These are phyloP conservation scores for Solanum rostratum DNA, from an alignment of 257 asterid species.

Conservation along the genomic window DNA sequence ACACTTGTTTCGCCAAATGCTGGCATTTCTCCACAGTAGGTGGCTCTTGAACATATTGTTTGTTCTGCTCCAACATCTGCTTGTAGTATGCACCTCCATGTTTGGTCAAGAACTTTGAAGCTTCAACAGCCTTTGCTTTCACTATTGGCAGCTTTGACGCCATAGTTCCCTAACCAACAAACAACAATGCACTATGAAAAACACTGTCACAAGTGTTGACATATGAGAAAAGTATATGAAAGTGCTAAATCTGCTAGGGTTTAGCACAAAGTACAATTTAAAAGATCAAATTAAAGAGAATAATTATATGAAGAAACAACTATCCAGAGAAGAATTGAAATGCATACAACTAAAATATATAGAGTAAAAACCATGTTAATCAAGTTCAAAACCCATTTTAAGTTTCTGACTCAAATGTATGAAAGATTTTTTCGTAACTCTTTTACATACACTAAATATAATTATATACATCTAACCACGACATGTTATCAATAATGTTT, in stretches of 20 bases:
- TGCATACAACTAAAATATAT: not conserved
- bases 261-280: not conserved
- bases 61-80: conserved; percentile 13
- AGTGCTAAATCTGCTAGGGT: not conserved
- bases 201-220: not conserved
- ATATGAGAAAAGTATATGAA: not conserved
- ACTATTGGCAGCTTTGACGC: conserved; percentile 10
- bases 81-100: conserved; percentile 14
- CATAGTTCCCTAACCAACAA: conserved; percentile 3
- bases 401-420: not conserved
- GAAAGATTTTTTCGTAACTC: not conserved
- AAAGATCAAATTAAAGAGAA: not conserved
- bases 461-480: not conserved
- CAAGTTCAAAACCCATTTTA: not conserved
- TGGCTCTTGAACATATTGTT: conserved; percentile 14
- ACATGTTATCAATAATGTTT: not conserved
- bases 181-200: not conserved
- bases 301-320: not conserved
- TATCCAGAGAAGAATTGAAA: not conserved
- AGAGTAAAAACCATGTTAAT: not conserved
- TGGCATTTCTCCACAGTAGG: conserved; percentile 22
- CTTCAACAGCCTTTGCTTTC: conserved; percentile 11
- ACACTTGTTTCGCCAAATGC: conserved; percentile 7
- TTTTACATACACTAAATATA: not conserved
- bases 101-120: conserved; percentile 8